Evolutionary conservation across 257 asterid genomes (phyloP), one percentile per base, ranked within the genome.

Genomic region (Fraxinus cuspidata): DNA sequence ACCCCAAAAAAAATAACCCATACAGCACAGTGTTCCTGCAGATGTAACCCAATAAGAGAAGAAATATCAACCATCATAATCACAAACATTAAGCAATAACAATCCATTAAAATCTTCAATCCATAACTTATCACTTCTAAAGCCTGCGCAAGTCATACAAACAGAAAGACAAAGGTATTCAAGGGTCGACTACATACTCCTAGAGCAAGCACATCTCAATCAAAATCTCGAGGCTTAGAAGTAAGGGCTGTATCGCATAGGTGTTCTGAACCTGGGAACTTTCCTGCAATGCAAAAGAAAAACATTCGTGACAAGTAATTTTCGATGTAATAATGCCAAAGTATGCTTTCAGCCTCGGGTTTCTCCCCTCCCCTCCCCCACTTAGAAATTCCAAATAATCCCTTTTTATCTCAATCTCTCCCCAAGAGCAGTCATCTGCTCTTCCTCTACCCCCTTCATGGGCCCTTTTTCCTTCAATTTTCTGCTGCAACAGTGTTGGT

Each of bases 201-300:
- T 38, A 38, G 44, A 38, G 44, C 44, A 38, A 5, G 25, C 65
- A 81, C 5, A 70, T 40, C 71, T 68, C 58, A 27, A 16, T 51
- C 58, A 34, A 18, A 77, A 42, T 56, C 32, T 56, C 10, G 68
- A 37, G 78, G 78, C 82, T 88, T 84, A 87, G 75, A 85, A 86
- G 86, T 90, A 90, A 56, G 95, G 93, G 83, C 87, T 86, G 82
- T 85, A 88, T 53, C 93, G 85, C 94, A 88, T 88, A 31, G 93
- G 90, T 71, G 76, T 86, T 76, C 94, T 87, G 82, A 82, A 85
- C 86, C 97, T 83, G 27, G 92, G 92, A 63, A 88, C 90, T 83
- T 91, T 91, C 86, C 93, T 90, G 88, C 85, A 88, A 78, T 37
- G 34, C 11, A 67, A 15, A 53, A 37, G 9, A 40, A 53, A 38